A percentile compares a stretch with the other conserved stretches of the same genome.
phyloP scores from a whole-genome alignment of 176 grass and related monocot genomes.

The Calamus simplicifolius region DNA sequence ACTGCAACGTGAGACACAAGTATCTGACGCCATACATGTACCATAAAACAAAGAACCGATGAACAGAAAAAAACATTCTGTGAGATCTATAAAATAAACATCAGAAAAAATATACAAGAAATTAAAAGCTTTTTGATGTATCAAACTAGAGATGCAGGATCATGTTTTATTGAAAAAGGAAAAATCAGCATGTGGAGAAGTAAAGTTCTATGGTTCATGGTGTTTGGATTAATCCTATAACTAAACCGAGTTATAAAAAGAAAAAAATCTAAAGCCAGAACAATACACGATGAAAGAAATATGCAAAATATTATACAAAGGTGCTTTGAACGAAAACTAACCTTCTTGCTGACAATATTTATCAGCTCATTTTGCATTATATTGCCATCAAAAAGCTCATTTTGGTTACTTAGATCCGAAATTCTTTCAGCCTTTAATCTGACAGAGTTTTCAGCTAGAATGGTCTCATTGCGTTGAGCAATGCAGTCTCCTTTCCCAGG shows the following conservation, averaged over 20 bases:
- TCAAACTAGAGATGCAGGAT: too few species aligned
- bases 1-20: too few species aligned
- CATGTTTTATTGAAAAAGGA: too few species aligned
- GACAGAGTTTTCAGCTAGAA: background rate
- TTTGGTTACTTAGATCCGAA: background rate
- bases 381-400: background rate
- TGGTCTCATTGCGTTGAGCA: background rate
- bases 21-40: too few species aligned
- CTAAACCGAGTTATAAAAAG: too few species aligned
- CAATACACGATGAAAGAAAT: background rate
- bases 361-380: constrained; percentile 8
- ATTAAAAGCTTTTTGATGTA: too few species aligned
- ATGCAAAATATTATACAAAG: background rate
- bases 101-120: too few species aligned
- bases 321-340: background rate
- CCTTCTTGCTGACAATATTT: background rate
- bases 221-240: too few species aligned
- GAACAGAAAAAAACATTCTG: background rate
- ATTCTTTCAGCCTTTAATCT: background rate
- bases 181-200: too few species aligned
- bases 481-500: background rate
- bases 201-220: too few species aligned
- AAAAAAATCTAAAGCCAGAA: too few species aligned
- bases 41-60: background rate
- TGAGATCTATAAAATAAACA: too few species aligned